phyloP scores from a whole-genome alignment of 2,329 filamentous ascomycete genomes.

The Cucurbitaria berberidis region DNA sequence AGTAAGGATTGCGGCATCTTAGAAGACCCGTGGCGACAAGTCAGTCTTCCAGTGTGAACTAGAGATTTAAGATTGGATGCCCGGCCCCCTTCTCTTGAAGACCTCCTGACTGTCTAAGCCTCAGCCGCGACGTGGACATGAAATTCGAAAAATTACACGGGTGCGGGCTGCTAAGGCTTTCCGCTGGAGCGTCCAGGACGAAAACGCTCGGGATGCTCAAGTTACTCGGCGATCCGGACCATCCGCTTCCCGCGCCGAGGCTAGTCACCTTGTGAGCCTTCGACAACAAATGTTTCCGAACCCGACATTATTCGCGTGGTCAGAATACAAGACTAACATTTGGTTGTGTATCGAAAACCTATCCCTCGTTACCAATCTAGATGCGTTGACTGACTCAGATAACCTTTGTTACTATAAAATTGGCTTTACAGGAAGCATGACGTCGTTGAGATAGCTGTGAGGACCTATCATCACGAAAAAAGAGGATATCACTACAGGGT shows the following conservation, averaged over 20 bases:
- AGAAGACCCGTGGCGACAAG: neutral
- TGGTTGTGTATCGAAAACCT: neutral
- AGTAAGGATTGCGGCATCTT: slow-evolving; percentile 3
- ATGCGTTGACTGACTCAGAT: neutral
- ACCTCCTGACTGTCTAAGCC: slow-evolving; percentile 14
- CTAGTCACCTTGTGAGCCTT: slow-evolving; percentile 5
- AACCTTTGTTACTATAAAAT: neutral
- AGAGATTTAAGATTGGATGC: neutral
- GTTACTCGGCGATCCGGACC: slow-evolving; percentile 25
- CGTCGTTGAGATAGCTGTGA: neutral
- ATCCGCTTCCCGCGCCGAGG: slow-evolving; percentile 24
- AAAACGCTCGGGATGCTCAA: slow-evolving; percentile 23
- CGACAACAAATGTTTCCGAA: slow-evolving; percentile 10
- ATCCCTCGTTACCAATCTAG: neutral
- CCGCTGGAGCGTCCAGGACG: no score
- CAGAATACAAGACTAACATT: neutral
- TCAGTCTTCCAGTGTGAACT: neutral
- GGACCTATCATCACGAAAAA: neutral
- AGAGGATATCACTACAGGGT: no score
- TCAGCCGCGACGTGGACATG: slow-evolving; percentile 17
- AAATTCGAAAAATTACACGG: slow-evolving; percentile 4
- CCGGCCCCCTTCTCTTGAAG: no score
- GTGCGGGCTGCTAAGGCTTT: slow-evolving; percentile 12
- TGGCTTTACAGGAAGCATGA: neutral
- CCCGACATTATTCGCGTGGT: slow-evolving; percentile 1